Conservation (phyloP, 2,329 filamentous ascomycete species). For the Claviceps purpurea region DNA sequence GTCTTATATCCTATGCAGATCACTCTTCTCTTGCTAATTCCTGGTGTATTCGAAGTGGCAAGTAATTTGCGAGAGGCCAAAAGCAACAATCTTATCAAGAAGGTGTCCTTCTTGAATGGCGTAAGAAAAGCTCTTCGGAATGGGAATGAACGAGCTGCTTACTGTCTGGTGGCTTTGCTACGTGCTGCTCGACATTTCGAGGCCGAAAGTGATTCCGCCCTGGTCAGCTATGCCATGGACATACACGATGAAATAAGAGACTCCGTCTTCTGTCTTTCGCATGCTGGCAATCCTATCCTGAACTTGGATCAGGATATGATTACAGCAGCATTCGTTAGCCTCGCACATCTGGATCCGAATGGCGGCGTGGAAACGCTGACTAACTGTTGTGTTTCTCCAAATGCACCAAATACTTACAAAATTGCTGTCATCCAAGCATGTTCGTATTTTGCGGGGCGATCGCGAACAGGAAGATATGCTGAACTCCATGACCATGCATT, state of each 20-base stretch:
- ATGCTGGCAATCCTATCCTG: slow-evolving; percentile 31
- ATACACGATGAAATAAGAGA: slow-evolving; percentile 56
- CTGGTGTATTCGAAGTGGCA: slow-evolving; percentile 57
- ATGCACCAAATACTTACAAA: slow-evolving; percentile 46
- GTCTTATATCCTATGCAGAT: slow-evolving; percentile 50
- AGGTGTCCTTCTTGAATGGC: slow-evolving; percentile 50
- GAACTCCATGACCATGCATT: slow-evolving; percentile 42
- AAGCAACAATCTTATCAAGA: slow-evolving; percentile 48
- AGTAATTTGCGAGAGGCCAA: slow-evolving; percentile 54
- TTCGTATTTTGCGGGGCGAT: slow-evolving; percentile 45
- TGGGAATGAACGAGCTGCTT: slow-evolving; percentile 53
- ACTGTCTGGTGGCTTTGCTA: slow-evolving; percentile 49
- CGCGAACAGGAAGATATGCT: slow-evolving; percentile 34
- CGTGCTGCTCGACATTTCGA: slow-evolving; percentile 52
- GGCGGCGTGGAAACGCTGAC: slow-evolving; percentile 42
- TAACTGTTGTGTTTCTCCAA: slow-evolving; percentile 41
- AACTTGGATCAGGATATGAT: slow-evolving; percentile 50
- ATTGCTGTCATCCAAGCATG: slow-evolving; percentile 49
- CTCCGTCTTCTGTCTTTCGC: slow-evolving; percentile 45
- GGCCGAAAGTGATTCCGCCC: slow-evolving; percentile 46
- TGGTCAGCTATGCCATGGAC: slow-evolving; percentile 55
- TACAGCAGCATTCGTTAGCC: slow-evolving; percentile 52
- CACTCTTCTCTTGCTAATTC: slow-evolving; percentile 47
- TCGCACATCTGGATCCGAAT: slow-evolving; percentile 48
- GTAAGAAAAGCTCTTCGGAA: slow-evolving; percentile 50